Evolutionary conservation across 345 rosid genomes (phyloP), one percentile per base, ranked within the genome.

Genomic region (Psidium guajava): DNA sequence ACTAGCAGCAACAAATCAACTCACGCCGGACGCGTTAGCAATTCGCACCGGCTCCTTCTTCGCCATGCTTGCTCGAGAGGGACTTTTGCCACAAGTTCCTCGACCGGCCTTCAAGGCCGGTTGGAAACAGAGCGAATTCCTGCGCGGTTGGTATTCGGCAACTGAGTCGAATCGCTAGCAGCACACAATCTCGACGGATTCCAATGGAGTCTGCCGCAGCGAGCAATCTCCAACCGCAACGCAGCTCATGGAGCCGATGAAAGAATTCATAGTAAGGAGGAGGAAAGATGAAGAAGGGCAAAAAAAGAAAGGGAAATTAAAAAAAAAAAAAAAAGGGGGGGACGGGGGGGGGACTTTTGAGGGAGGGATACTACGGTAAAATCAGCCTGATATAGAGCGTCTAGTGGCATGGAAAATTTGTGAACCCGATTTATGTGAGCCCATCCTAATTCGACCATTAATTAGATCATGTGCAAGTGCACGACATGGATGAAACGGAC

Each of bases 1-100:
- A n/a, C n/a, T n/a, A n/a, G n/a, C 90, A 22, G 50, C 77, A 20
- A 25, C 82, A 73, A 82, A 86, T 85, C 85, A 88, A 81, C 73
- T 83, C 92, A 20, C 90, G 92, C 22, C 58, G 89, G 86, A 82
- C 89, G 16, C 87, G 93, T 80, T 91, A 89, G 86, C 92, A 87
- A 75, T 92, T 93, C 36, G 93, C 94, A 40, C 92, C 93, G n/a
- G 94, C 85, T 88, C 92, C 8, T 90, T 87, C 86, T 88, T 91
- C 73, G 82, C 91, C 11, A 84, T n/a, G 83, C 83, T 69, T 85
- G 52, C 55, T 89, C 14, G 84, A 88, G 85, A 88, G 82, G 74
- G 92, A 92, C 21, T 83, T 75, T 86, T 22, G 88, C n/a, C 93
- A 91, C 25, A 91, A 90, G 55, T 85, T 91, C 53, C 86, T 91